These are phyloP conservation scores for Aspergillus fructus DNA, from an alignment of 2,329 filamentous ascomycete species.

Conservation along the genomic window DNA sequence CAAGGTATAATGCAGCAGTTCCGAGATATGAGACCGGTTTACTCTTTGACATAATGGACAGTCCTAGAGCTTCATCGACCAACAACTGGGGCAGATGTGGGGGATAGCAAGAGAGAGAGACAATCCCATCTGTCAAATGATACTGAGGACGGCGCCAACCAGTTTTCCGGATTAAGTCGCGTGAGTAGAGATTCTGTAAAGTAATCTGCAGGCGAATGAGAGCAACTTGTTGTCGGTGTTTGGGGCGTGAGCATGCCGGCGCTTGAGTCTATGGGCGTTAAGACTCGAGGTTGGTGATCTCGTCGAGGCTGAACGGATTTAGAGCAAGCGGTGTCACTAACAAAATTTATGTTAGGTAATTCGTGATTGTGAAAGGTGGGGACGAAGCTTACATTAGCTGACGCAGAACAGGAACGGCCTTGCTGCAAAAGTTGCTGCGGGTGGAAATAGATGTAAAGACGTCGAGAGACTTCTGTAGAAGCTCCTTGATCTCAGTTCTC, in stretches of 20 bases:
- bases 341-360: background rate
- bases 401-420: slow-evolving; percentile 35
- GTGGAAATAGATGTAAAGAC: slow-evolving; percentile 34
- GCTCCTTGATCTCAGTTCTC: slow-evolving; percentile 28
- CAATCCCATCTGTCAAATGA: slow-evolving; percentile 26
- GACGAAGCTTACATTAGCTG: slow-evolving; percentile 31
- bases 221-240: slow-evolving; percentile 11
- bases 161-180: slow-evolving; percentile 34
- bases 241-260: slow-evolving; percentile 1
- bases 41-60: background rate
- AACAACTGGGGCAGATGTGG: background rate
- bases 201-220: slow-evolving; percentile 8
- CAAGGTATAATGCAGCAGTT: too few relatives aligned
- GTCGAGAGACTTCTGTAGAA: slow-evolving; percentile 29
- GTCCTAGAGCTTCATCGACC: background rate
- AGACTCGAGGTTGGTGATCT: slow-evolving; percentile 13
- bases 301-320: slow-evolving; percentile 13
- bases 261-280: slow-evolving; percentile 7
- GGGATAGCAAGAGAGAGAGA: slow-evolving; percentile 2
- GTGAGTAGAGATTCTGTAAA: slow-evolving; percentile 17
- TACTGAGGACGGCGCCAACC: slow-evolving; percentile 31
- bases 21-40: background rate
- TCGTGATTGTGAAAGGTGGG: background rate
- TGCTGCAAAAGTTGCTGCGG: slow-evolving; percentile 38
- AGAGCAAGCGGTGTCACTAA: slow-evolving; percentile 25